A percentile compares a stretch with the other conserved stretches of the same genome.
Evolutionary conservation across 768 basidiomycete genomes (phyloP).

Genomic region (Leccinum boreale): DNA sequence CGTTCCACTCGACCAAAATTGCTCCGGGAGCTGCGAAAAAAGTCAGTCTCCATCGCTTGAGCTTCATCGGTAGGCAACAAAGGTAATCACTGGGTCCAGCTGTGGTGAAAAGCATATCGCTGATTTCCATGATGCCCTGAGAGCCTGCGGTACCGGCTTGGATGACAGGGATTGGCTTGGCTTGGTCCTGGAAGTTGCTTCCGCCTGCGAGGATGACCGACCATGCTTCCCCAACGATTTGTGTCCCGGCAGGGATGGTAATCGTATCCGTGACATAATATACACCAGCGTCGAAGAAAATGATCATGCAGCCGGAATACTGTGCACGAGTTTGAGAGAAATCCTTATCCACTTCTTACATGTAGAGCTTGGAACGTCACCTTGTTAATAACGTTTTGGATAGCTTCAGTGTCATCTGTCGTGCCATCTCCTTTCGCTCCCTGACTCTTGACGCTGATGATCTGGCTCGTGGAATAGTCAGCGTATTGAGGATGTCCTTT

Average conservation of each 20-base stretch:
- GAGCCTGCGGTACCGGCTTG: slow-evolving; percentile 43
- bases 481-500: slow-evolving; percentile 65
- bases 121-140: slow-evolving; percentile 57
- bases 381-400: slow-evolving; percentile 55
- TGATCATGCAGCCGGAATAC: slow-evolving; percentile 72
- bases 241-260: slow-evolving; percentile 44
- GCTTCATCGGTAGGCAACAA: background rate
- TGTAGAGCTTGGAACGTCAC: slow-evolving; percentile 26
- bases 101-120: slow-evolving; percentile 60
- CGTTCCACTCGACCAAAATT: slow-evolving; percentile 56
- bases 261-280: slow-evolving; percentile 48
- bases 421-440: slow-evolving; percentile 73
- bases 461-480: slow-evolving; percentile 52
- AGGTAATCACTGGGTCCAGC: slow-evolving; percentile 39
- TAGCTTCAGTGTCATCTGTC: slow-evolving; percentile 70
- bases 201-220: slow-evolving; percentile 44
- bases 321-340: slow-evolving; percentile 19
- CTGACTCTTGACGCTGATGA: slow-evolving; percentile 65
- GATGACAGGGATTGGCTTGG: slow-evolving; percentile 39
- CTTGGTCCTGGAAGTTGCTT: slow-evolving; percentile 36
- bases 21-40: slow-evolving; percentile 38
- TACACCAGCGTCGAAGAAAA: slow-evolving; percentile 72
- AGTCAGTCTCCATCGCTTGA: background rate
- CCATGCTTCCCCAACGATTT: slow-evolving; percentile 53
- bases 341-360: background rate